Conservation (phyloP, 2,329 filamentous ascomycete genomes). For the Colletotrichum sojae region DNA sequence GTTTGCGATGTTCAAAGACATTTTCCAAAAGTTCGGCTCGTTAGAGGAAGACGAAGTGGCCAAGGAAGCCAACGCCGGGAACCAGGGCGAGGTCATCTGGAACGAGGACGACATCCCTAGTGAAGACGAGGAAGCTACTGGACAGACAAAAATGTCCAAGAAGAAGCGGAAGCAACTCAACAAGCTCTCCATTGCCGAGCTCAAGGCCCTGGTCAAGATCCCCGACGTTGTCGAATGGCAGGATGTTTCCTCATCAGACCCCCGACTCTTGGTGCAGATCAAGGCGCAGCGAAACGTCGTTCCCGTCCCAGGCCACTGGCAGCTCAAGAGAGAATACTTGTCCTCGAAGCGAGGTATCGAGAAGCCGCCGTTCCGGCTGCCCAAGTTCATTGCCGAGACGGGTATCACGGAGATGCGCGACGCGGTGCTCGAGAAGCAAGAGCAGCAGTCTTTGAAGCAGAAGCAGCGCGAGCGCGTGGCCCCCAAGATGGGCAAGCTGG, state of each 20-base stretch:
- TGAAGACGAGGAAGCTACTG: slow-evolving; percentile 80
- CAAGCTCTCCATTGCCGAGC: slow-evolving; percentile 93
- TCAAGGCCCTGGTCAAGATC: slow-evolving; percentile 91
- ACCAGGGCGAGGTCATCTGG: slow-evolving; percentile 89
- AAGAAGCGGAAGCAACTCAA: slow-evolving; percentile 94
- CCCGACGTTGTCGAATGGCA: slow-evolving; percentile 99
- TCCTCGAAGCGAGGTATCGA: slow-evolving; percentile 98
- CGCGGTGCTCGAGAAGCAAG: slow-evolving; percentile 95
- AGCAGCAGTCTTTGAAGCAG: slow-evolving; percentile 91
- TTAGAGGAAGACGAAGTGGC: slow-evolving; percentile 74
- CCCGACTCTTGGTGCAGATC: slow-evolving; percentile 90
- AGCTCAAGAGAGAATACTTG: slow-evolving; percentile 94
- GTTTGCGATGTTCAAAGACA: slow-evolving; percentile 85
- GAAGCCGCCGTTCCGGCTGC: slow-evolving; percentile 91
- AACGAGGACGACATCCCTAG: slow-evolving; percentile 89
- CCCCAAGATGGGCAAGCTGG: slow-evolving; percentile 95
- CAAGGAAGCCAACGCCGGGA: slow-evolving; percentile 76
- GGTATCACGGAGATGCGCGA: slow-evolving; percentile 99
- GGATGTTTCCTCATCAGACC: slow-evolving; percentile 91
- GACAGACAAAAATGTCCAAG: slow-evolving; percentile 84
- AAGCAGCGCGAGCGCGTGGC: slow-evolving; percentile 95
- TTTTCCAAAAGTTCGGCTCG: slow-evolving; percentile 84
- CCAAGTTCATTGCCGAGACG: slow-evolving; percentile 97
- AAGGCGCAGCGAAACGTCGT: slow-evolving; percentile 97
- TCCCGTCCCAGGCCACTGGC: slow-evolving; percentile 94